Evolutionary conservation across 208 protist species (phyloP).

Genomic region (Crithidia thermophila): DNA sequence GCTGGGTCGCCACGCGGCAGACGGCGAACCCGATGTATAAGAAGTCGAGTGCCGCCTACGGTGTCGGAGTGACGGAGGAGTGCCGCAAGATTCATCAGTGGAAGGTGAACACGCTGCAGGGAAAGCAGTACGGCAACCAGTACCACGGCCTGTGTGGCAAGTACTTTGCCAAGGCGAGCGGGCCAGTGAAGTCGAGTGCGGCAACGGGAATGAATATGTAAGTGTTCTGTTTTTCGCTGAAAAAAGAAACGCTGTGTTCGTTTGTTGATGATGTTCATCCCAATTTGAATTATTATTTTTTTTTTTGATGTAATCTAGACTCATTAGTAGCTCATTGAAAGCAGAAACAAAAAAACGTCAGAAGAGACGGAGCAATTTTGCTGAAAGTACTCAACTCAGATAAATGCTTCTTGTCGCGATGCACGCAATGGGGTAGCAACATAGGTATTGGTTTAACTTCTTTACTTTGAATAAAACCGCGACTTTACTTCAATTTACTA

Average conservation of each 20-base stretch:
- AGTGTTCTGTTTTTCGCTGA: conserved; percentile 16
- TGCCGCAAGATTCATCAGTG: conserved; percentile 63
- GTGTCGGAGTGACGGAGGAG: conserved; percentile 59
- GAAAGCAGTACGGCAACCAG: conserved; percentile 74
- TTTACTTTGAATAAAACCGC: too few relatives aligned
- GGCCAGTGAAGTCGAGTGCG: conserved; percentile 37
- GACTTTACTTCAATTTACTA: too few relatives aligned
- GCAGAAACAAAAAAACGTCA: too few relatives aligned
- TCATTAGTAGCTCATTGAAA: too few relatives aligned
- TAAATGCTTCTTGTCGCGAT: too few relatives aligned
- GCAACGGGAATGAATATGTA: conserved; percentile 83
- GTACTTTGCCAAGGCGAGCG: conserved; percentile 55
- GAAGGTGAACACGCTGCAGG: conserved; percentile 64
- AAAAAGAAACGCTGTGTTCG: not conserved
- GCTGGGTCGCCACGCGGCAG: conserved; percentile 22
- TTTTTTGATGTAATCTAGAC: too few relatives aligned
- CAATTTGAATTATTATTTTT: too few relatives aligned
- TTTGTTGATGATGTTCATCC: not conserved
- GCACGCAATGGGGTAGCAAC: too few relatives aligned
- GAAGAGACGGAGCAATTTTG: too few relatives aligned
- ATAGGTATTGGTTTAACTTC: too few relatives aligned
- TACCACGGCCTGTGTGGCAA: conserved; percentile 74
- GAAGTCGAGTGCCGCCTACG: conserved; percentile 71
- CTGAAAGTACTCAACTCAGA: too few relatives aligned
- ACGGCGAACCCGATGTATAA: conserved; percentile 83